These are phyloP conservation scores for Lumnitzera racemosa DNA, from an alignment of 345 rosid species.

Conservation along the genomic window DNA sequence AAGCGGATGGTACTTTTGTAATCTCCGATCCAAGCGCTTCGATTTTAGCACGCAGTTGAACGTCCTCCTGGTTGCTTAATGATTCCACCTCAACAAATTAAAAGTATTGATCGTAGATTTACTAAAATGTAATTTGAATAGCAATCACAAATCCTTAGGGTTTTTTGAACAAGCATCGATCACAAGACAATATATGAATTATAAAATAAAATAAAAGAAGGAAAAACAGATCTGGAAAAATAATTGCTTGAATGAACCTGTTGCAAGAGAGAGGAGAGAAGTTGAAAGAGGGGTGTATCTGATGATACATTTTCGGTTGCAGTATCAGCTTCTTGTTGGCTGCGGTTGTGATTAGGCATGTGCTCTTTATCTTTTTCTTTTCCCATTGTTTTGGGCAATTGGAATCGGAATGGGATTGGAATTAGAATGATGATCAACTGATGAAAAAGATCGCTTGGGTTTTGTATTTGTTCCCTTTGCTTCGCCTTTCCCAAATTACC, in stretches of 20 bases:
- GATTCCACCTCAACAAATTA: constrained; percentile 45
- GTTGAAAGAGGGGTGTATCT: constrained; percentile 55
- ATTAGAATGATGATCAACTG: no score
- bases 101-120: background rate
- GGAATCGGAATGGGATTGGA: no score
- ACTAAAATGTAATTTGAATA: no score
- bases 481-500: no score
- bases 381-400: no score
- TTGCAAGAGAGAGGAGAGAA: constrained; percentile 66
- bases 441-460: no score
- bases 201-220: no score
- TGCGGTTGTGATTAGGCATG: background rate
- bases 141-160: no score
- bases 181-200: no score
- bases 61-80: constrained; percentile 71
- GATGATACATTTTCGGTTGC: background rate
- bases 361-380: no score
- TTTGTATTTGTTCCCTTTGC: no score
- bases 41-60: constrained; percentile 75
- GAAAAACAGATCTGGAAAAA: background rate
- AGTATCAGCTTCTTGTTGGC: background rate
- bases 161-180: no score
- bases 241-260: constrained; percentile 24
- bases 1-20: constrained; percentile 61
- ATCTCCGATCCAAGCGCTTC: constrained; percentile 82